phyloP scores from a whole-genome alignment of 208 protist genomes.

The Trypanosoma theileri region DNA sequence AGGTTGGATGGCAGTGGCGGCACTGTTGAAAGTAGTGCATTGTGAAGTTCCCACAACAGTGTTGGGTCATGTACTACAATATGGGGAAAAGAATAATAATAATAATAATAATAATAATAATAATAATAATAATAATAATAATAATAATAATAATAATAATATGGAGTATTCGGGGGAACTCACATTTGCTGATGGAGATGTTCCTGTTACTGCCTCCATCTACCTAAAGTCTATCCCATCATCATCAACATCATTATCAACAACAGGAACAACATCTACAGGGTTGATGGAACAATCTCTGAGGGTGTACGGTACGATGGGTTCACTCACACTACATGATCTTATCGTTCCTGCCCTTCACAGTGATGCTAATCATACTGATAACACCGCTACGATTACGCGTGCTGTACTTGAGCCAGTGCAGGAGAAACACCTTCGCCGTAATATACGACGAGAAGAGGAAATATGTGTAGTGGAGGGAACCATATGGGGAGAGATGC shows the following conservation, averaged over 20 bases:
- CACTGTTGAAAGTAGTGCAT: constrained; percentile 2
- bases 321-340: constrained; percentile 10
- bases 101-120: background rate
- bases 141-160: background rate
- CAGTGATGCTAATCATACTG: too few relatives aligned
- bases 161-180: constrained; percentile 19
- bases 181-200: background rate
- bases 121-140: background rate
- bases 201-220: background rate
- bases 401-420: background rate
- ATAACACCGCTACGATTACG: background rate
- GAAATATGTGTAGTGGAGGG: background rate
- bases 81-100: background rate
- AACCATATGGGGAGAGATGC: background rate
- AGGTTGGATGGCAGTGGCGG: constrained; percentile 26
- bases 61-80: background rate
- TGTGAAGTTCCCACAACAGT: background rate
- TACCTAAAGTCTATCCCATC: background rate
- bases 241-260: background rate
- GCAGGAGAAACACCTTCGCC: background rate
- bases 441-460: background rate
- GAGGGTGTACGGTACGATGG: constrained; percentile 4
- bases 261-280: background rate
- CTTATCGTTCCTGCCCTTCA: constrained; percentile 5
- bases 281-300: constrained; percentile 8